Base-by-base conservation (phyloP, 352 stramenopile genomes). In the Pythium phragmiticola region DNA sequence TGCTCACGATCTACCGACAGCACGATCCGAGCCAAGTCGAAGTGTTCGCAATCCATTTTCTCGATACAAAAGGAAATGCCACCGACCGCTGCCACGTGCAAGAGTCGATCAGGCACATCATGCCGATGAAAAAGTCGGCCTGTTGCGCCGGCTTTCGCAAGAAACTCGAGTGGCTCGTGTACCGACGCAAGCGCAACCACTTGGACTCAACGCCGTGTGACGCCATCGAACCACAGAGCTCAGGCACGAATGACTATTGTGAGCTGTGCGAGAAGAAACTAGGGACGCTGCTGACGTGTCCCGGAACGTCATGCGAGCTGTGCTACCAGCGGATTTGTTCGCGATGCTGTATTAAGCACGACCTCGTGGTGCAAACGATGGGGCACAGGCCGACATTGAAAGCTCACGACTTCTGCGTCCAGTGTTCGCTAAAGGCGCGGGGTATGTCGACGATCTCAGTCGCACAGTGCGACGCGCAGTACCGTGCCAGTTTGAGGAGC, bases 131-230 rank as follows among this genome's bases (percentile, higher is more conserved):
- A 9, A 9, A 6, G 33, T 37, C 33, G 33, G 33, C 9, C 33
- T 6, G 57, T 69, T 19, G 56, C 60, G 39, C 67, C 55, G 72
- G 73, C 3, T 53, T 81, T 19, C 67, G 66, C 26, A 85, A 85
- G 70, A 88, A 85, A 42, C 56, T 88, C n/a, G 60, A 68, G 23
- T 87, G 70, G 63, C 68, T 77, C 30, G 17, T 82, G 52, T 63
- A 69, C 41, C 61, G 70, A 12, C 65, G 46, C 13, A n/a, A 49
- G 28, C 37, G 2, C 12, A 30, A 48, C 9, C 50, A 46, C n/a
- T 11, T 23, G 6, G 21, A 8, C 8, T 17, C 45, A 2, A 54
- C 36, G 33, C 26, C 30, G 11, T 19, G 37, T 14, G 46, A 59
- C 16, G 41, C 28, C 2, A 57, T 60, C 11, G 57, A 61, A 4